These are phyloP conservation scores for Misopates orontium DNA, from an alignment of 257 asterid genomes.

Conservation along the genomic window DNA sequence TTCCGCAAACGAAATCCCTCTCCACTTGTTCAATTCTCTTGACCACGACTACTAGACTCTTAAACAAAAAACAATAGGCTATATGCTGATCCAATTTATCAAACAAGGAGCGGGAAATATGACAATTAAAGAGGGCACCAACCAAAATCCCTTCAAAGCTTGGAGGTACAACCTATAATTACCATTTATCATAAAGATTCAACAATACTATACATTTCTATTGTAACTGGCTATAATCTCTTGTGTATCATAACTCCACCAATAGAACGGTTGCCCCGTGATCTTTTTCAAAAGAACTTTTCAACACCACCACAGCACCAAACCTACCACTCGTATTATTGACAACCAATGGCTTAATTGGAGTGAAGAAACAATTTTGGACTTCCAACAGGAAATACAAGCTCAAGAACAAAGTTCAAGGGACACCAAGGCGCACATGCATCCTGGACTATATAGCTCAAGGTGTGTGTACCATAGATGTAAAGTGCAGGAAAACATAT, in stretches of 20 bases:
- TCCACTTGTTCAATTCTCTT: conserved; percentile 1
- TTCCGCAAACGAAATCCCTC: background rate
- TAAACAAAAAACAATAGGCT: conserved; percentile 3
- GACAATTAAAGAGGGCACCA: background rate
- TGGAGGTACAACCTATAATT: conserved; percentile 3
- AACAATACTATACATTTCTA: background rate
- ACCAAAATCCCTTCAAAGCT: background rate
- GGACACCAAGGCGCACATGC: no score
- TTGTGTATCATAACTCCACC: background rate
- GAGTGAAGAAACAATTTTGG: background rate
- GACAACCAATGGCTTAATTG: background rate
- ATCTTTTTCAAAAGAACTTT: background rate
- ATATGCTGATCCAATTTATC: background rate
- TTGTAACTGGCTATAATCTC: background rate
- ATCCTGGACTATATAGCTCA: no score
- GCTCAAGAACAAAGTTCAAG: background rate
- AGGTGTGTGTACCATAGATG: no score
- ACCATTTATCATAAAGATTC: background rate
- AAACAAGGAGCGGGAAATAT: conserved; percentile 7
- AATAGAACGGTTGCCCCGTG: no score
- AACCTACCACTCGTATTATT: background rate
- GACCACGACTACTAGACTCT: background rate
- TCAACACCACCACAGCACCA: background rate
- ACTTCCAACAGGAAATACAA: background rate
- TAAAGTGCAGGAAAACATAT: no score